Conservation (phyloP, 768 basidiomycete genomes). For the Suillus paluster region DNA sequence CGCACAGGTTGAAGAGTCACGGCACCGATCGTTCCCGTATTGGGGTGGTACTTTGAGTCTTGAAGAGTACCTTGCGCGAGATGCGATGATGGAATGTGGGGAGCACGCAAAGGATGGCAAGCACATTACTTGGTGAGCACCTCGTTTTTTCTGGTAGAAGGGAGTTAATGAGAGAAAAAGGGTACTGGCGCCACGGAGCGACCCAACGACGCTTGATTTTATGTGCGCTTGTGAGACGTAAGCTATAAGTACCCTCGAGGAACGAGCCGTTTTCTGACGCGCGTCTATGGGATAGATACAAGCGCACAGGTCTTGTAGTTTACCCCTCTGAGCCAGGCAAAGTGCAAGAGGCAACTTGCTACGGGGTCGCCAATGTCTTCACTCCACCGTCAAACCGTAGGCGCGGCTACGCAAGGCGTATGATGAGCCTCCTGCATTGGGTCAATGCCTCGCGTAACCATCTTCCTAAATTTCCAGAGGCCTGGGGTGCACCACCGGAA, state of each 20-base stretch:
- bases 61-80: slow-evolving; percentile 52
- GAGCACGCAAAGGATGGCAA: slow-evolving; percentile 51
- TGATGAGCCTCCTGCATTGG: slow-evolving; percentile 70
- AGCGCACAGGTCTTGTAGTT: slow-evolving; percentile 36
- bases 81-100: slow-evolving; percentile 41
- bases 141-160: background rate
- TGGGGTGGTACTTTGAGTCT: slow-evolving; percentile 50
- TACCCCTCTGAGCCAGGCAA: slow-evolving; percentile 20
- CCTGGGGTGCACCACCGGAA: slow-evolving; percentile 49
- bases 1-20: slow-evolving; percentile 47
- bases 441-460: slow-evolving; percentile 42
- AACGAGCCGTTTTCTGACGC: background rate
- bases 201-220: slow-evolving; percentile 53
- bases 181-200: slow-evolving; percentile 59
- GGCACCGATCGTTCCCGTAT: slow-evolving; percentile 40
- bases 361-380: slow-evolving; percentile 61
- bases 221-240: slow-evolving; percentile 68
- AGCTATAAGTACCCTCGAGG: slow-evolving; percentile 21
- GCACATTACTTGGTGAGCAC: slow-evolving; percentile 52
- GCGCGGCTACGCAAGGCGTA: slow-evolving; percentile 63
- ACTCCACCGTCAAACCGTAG: slow-evolving; percentile 52
- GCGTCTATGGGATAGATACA: slow-evolving; percentile 38
- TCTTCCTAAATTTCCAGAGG: slow-evolving; percentile 42
- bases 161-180: slow-evolving; percentile 32
- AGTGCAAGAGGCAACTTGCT: slow-evolving; percentile 44